Evolutionary conservation across 352 stramenopile genomes (phyloP), one percentile per base, ranked within the genome.

Genomic region (Phytopythium chamaehyphon): DNA sequence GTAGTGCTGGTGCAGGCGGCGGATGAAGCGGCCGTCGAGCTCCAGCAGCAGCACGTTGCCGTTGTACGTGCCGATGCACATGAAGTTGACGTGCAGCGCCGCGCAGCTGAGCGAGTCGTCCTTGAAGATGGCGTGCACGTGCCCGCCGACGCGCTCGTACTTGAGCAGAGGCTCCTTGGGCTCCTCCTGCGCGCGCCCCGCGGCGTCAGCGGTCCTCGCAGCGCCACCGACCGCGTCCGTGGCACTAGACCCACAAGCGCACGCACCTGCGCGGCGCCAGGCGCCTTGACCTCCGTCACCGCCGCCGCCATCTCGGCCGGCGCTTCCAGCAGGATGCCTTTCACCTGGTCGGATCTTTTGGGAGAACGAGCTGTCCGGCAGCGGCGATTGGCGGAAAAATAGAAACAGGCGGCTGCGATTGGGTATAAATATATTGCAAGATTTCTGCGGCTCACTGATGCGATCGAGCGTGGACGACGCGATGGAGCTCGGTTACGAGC

Each of bases 51-150:
- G 49, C 43, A 93, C 83, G 43, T 90, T 89, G 42, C 80, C 83
- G 23, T 76, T 82, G 60, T 89, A 91, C 19, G 83, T 93, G 15
- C 83, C 83, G 0, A 71, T 71, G 49, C 80, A 91, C 8, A 87
- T 52, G 44, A 88, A 93, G 40, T 87, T 87, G 14, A 93, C 78
- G 57, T 93, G 80, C 47, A 91, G 62, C 15, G 83, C 78, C 49
- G 88, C 83, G 58, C 80, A 91, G 52, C 74, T 86, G 24, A 93
- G 73, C 54, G 83, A 89, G 51, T 93, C 83, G 59, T 93, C 83
- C 54, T 89, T 90, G 58, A 93, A 89, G 47, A 93, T 86, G 36
- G 80, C 78, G 52, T 90, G 83, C 52, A 93, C 87, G 57, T 93
- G 81, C 19, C 80, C 80, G 26, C 80, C 78, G n/a, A 93, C 71